phyloP scores from a whole-genome alignment of 768 basidiomycete species.

The Pleurotus eryngii region DNA sequence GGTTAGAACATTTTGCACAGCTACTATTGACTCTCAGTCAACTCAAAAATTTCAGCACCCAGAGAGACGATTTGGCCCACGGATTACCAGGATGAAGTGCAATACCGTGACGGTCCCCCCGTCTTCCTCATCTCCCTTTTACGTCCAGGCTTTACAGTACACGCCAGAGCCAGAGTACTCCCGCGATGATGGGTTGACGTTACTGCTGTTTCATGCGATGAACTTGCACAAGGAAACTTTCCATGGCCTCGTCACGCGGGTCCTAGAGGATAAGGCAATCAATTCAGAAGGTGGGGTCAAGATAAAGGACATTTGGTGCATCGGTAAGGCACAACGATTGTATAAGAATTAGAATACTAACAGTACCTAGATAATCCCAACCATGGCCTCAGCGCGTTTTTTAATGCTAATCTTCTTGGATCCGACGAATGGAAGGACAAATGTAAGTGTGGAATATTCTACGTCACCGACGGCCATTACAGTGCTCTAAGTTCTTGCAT shows the following conservation, averaged over 20 bases:
- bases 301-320: constrained; percentile 9
- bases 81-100: not conserved
- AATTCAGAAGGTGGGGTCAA: not conserved
- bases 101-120: not conserved
- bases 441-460: not conserved
- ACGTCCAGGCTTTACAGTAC: constrained; percentile 13
- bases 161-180: constrained; percentile 8
- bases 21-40: too few species aligned
- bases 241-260: constrained; percentile 5
- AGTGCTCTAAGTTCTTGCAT: not conserved
- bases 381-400: constrained; percentile 5
- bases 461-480: not conserved
- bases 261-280: constrained; percentile 3
- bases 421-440: constrained; percentile 5
- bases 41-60: too few species aligned
- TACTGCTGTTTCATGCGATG: constrained; percentile 14
- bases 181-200: constrained; percentile 9
- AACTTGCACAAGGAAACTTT: constrained; percentile 15
- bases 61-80: too few species aligned
- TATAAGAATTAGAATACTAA: not conserved
- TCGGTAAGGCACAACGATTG: constrained; percentile 3
- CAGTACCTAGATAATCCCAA: constrained; percentile 10
- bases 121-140: constrained; percentile 9
- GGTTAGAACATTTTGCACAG: too few species aligned
- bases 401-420: constrained; percentile 2